Percentiles rank a stretch among this genome's conserved stretches.
phyloP scores from a whole-genome alignment of 2,329 filamentous ascomycete genomes.

The Fusarium odoratissimum region DNA sequence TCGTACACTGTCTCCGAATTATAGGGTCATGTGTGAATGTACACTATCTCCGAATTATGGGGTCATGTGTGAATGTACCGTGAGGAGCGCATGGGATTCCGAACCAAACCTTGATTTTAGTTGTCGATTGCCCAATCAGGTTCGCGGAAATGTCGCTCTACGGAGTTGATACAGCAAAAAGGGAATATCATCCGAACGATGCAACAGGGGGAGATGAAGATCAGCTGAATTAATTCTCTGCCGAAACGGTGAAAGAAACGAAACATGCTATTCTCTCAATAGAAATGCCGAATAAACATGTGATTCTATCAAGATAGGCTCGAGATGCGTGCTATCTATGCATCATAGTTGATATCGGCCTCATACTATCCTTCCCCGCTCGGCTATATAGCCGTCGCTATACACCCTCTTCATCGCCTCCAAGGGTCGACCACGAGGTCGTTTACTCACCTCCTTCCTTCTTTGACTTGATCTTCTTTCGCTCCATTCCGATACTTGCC shows the following conservation, averaged over 20 bases:
- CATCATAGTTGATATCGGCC: background rate
- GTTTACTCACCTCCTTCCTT: slow-evolving; percentile 1
- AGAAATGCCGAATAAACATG: background rate
- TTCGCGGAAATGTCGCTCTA: background rate
- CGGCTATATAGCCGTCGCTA: slow-evolving; percentile 6
- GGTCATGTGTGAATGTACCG: slow-evolving; percentile 13
- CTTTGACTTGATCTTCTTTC: slow-evolving; percentile 25
- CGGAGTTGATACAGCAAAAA: slow-evolving; percentile 2
- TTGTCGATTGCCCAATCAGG: background rate
- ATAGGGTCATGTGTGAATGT: slow-evolving; percentile 17
- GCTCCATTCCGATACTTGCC: slow-evolving; percentile 35
- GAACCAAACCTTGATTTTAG: slow-evolving; percentile 15
- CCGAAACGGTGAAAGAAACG: background rate
- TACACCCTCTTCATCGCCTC: background rate
- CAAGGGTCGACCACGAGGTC: background rate
- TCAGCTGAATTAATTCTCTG: background rate
- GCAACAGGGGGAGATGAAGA: slow-evolving; percentile 22
- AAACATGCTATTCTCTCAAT: background rate
- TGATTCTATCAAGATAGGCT: background rate
- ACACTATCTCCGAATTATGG: background rate
- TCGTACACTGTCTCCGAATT: slow-evolving; percentile 1
- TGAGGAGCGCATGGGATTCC: background rate
- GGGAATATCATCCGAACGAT: slow-evolving; percentile 17
- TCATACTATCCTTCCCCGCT: background rate
- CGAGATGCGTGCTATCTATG: background rate